Evolutionary conservation across 495 filamentous ascomycete genomes (phyloP).

Genomic region (Penicillium cinerascens): DNA sequence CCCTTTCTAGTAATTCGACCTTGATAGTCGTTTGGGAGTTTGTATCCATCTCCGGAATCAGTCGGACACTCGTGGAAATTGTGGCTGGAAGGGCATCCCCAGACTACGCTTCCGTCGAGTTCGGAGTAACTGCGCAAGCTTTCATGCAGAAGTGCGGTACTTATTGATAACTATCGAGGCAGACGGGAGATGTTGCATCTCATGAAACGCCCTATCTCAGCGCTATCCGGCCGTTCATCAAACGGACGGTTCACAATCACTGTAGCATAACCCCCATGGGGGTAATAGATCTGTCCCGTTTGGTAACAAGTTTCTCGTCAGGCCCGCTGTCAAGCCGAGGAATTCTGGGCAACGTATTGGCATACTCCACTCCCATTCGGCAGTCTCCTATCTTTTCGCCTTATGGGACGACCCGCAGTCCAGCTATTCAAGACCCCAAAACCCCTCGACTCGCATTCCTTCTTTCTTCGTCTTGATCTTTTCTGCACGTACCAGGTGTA

Average conservation of each 20-base stretch:
- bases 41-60: not conserved
- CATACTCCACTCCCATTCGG: slow-evolving; percentile 8
- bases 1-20: not conserved
- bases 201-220: not conserved
- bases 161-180: not conserved
- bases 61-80: not conserved
- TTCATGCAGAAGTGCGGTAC: not conserved
- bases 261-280: not conserved
- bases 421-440: slow-evolving; percentile 16
- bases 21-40: not conserved
- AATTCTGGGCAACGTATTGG: slow-evolving; percentile 2
- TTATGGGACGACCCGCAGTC: not conserved
- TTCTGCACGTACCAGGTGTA: slow-evolving; percentile 4
- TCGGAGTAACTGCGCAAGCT: not conserved
- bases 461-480: slow-evolving; percentile 7
- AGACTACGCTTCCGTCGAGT: not conserved
- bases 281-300: slow-evolving; percentile 5
- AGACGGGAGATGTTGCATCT: not conserved
- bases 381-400: slow-evolving; percentile 14
- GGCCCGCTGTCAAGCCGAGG: slow-evolving; percentile 13
- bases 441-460: slow-evolving; percentile 7
- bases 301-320: not conserved
- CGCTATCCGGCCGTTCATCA: not conserved
- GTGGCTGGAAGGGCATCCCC: not conserved
- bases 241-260: not conserved